These are phyloP conservation scores for Antitrichia curtipendula DNA, from an alignment of 225 moss, liverwort and hornwort species.

Conservation along the genomic window DNA sequence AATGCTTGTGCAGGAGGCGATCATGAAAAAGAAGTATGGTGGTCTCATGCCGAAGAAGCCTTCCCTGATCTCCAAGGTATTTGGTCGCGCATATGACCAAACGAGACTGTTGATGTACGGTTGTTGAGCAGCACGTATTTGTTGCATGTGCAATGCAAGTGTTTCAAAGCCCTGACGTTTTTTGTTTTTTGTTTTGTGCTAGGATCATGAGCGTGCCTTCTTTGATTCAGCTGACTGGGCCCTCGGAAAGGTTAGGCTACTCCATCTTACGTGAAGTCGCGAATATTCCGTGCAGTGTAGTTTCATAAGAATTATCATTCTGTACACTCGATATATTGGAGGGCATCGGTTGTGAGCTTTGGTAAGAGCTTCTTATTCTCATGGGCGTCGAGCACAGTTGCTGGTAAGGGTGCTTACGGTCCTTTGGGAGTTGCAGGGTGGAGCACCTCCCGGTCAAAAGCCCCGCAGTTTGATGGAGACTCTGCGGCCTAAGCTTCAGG, in stretches of 20 bases:
- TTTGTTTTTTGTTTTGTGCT: background rate
- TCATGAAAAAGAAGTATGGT: constrained; percentile 93
- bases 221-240: constrained; percentile 99
- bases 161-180: background rate
- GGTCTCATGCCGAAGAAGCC: constrained; percentile 97
- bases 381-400: background rate
- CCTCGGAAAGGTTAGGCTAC: constrained; percentile 76
- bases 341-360: background rate
- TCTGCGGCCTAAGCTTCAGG: constrained; percentile 50
- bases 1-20: constrained; percentile 52
- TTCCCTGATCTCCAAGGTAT: constrained; percentile 82
- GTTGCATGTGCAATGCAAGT: background rate
- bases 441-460: constrained; percentile 65
- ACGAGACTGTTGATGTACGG: background rate
- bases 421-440: constrained; percentile 43
- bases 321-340: background rate
- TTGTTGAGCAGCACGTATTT: background rate
- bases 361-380: background rate
- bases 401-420: constrained; percentile 8
- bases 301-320: background rate
- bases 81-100: background rate
- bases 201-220: constrained; percentile 96
- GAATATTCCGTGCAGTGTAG: background rate
- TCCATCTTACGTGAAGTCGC: background rate
- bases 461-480: constrained; percentile 48